Evolutionary conservation across 1,284 basidiomycete genomes (phyloP).

Genomic region (Microbotryomycetes sp.): DNA sequence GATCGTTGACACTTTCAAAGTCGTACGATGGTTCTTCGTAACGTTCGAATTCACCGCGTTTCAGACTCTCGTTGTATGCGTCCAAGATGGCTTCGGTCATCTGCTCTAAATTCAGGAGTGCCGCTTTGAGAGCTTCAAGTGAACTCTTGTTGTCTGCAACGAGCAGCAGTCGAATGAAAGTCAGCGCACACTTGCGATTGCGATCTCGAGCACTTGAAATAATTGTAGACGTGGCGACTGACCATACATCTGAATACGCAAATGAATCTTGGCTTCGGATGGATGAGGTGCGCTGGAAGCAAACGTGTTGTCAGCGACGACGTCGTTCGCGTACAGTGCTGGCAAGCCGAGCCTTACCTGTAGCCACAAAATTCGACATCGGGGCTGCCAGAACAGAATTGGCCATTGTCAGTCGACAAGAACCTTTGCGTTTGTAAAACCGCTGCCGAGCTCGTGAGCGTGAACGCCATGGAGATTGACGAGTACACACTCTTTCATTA

Average conservation of each 20-base stretch:
- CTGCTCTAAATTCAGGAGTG: slow-evolving; percentile 35
- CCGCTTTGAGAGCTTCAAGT: slow-evolving; percentile 28
- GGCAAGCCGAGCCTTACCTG: slow-evolving; percentile 52
- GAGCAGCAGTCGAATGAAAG: neutral
- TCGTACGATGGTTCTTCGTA: slow-evolving; percentile 31
- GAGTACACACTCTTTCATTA: slow-evolving; percentile 92
- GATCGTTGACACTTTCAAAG: slow-evolving; percentile 30
- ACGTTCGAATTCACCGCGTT: slow-evolving; percentile 29
- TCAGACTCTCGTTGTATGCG: slow-evolving; percentile 33
- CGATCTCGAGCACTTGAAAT: neutral
- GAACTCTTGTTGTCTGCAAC: slow-evolving; percentile 35
- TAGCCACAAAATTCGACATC: slow-evolving; percentile 99
- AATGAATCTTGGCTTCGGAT: slow-evolving; percentile 89
- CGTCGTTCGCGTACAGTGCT: slow-evolving; percentile 10
- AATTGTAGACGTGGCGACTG: slow-evolving; percentile 43
- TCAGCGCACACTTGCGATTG: neutral
- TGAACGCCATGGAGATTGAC: neutral
- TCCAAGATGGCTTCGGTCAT: slow-evolving; percentile 30
- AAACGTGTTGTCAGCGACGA: slow-evolving; percentile 5
- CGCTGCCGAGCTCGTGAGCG: neutral
- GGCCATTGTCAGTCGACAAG: neutral
- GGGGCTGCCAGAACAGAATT: slow-evolving; percentile 70
- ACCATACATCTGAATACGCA: slow-evolving; percentile 99
- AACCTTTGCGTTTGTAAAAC: slow-evolving; percentile 22
- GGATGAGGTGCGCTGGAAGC: slow-evolving; percentile 78